A percentile compares a stretch with the other conserved stretches of the same genome.
These are phyloP conservation scores for Colletotrichum chrysophilum DNA, from an alignment of 2,329 filamentous ascomycete species.

Conservation along the genomic window DNA sequence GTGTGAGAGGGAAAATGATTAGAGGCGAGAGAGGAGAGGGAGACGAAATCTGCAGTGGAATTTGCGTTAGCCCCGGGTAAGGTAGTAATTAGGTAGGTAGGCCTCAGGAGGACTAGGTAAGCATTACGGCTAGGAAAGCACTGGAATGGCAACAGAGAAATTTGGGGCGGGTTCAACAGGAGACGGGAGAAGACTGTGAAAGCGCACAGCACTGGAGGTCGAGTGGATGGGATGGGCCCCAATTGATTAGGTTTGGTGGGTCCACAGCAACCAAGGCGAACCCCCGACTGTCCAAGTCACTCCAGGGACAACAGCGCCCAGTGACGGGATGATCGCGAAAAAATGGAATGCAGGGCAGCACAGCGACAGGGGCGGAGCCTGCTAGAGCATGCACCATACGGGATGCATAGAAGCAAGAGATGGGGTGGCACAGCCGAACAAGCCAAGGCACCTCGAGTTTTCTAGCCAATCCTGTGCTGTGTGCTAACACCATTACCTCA, in stretches of 20 bases:
- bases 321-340: conserved; percentile 3
- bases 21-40: not conserved
- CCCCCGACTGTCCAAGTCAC: not conserved
- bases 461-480: not conserved
- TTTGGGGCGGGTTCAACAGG: conserved; percentile 1
- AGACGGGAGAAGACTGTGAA: not conserved
- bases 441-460: not conserved
- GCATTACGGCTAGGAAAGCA: conserved; percentile 3
- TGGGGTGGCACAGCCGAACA: conserved; percentile 9
- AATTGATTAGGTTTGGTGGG: conserved; percentile 18
- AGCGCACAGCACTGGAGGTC: not conserved
- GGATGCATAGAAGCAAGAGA: not conserved
- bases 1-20: not conserved
- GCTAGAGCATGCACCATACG: not conserved
- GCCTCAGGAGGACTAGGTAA: not conserved
- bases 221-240: conserved; percentile 8
- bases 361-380: conserved; percentile 11
- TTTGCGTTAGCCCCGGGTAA: not conserved
- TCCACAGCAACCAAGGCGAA: conserved; percentile 17
- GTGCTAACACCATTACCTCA: not conserved
- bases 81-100: not conserved
- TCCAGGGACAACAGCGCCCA: not conserved
- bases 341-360: conserved; percentile 11
- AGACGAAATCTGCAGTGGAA: not conserved
- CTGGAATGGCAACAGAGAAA: conserved; percentile 13